Conservation (phyloP, 257 asterid species). For the Linderniella brevidens region DNA sequence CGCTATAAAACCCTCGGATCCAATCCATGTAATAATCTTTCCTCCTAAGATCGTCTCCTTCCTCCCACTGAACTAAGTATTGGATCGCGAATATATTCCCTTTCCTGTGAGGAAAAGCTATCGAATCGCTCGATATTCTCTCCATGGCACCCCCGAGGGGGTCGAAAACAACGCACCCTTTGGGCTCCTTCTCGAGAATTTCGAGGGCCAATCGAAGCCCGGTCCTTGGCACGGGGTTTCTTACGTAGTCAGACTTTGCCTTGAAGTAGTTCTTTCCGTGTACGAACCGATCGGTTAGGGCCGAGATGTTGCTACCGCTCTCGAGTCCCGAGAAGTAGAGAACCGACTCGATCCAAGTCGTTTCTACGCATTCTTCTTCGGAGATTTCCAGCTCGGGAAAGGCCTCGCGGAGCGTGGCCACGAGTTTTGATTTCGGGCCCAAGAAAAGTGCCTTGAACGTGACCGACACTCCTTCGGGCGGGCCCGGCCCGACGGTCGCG, state of each 20-base stretch:
- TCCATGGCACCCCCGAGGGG: conserved; percentile 69
- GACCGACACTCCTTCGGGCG: conserved; percentile 37
- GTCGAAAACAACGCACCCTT: conserved; percentile 52
- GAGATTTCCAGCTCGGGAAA: conserved; percentile 29
- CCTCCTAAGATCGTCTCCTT: conserved; percentile 14
- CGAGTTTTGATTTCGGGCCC: conserved; percentile 25
- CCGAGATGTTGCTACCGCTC: conserved; percentile 13
- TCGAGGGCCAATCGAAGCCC: conserved; percentile 18
- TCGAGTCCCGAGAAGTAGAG: conserved; percentile 38
- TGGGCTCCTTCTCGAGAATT: conserved; percentile 32
- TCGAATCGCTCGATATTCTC: conserved; percentile 25
- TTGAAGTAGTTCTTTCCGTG: conserved; percentile 36
- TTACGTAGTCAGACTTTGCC: conserved; percentile 60
- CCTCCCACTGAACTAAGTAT: conserved; percentile 43
- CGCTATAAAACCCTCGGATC: conserved; percentile 38
- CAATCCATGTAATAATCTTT: conserved; percentile 22
- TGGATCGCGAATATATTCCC: conserved; percentile 58
- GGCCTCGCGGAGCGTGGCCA: conserved; percentile 11
- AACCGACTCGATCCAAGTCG: conserved; percentile 59
- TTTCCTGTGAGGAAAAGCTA: conserved; percentile 60
- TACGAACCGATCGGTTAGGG: conserved; percentile 27
- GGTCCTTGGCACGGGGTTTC: conserved; percentile 16
- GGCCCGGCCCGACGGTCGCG: conserved; percentile 29
- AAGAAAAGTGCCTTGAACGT: conserved; percentile 49
- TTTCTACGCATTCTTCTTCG: conserved; percentile 31